These are phyloP conservation scores for Calycina herbarum DNA, from an alignment of 2,329 filamentous ascomycete genomes.

Conservation along the genomic window DNA sequence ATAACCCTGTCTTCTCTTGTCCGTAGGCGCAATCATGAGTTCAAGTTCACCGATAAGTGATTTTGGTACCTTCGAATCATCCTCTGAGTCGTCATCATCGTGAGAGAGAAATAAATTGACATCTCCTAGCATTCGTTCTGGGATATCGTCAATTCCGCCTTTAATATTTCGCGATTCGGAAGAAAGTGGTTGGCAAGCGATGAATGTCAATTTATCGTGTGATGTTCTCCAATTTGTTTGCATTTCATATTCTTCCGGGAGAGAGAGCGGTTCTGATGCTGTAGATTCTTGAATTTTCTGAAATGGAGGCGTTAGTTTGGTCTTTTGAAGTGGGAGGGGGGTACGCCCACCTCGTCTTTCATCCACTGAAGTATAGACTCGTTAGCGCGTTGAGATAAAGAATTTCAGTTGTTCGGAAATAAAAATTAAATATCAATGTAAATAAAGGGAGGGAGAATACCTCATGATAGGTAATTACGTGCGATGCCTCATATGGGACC, in stretches of 20 bases:
- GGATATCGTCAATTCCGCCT: conserved; percentile 48
- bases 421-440: not conserved
- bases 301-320: not conserved
- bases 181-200: conserved; percentile 57
- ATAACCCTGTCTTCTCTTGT: conserved; percentile 60
- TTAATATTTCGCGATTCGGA: not conserved
- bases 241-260: conserved; percentile 86
- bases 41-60: conserved; percentile 70
- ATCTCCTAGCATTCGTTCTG: conserved; percentile 66
- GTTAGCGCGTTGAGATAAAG: not conserved
- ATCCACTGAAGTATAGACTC: conserved; percentile 62
- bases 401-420: not conserved
- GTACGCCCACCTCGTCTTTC: conserved; percentile 49
- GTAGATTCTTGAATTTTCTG: conserved; percentile 79
- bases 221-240: conserved; percentile 83
- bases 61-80: conserved; percentile 13
- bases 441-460: not conserved
- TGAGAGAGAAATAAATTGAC: conserved; percentile 77
- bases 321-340: not conserved
- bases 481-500: conserved; percentile 79
- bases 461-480: conserved; percentile 79
- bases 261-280: conserved; percentile 78
- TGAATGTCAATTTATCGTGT: conserved; percentile 88
- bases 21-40: conserved; percentile 74
- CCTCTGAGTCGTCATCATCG: conserved; percentile 47